These are phyloP conservation scores for Leccinellum rugosiceps DNA, from an alignment of 768 basidiomycete genomes.

Conservation along the genomic window DNA sequence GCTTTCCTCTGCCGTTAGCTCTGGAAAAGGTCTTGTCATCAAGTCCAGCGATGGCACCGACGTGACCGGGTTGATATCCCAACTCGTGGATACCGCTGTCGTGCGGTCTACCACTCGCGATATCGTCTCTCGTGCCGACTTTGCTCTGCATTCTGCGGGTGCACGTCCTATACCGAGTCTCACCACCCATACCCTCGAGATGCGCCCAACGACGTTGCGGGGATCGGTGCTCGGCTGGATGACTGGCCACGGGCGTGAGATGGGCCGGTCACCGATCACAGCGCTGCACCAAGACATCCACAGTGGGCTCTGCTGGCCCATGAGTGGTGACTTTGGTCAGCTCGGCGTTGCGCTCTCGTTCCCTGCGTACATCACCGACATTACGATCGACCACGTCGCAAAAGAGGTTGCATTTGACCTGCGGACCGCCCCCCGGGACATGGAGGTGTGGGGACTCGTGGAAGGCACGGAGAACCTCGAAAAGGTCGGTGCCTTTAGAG, in stretches of 20 bases:
- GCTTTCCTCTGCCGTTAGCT: constrained; percentile 43
- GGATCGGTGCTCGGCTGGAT: constrained; percentile 51
- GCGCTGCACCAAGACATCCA: constrained; percentile 85
- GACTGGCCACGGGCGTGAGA: constrained; percentile 57
- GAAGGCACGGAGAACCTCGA: constrained; percentile 71
- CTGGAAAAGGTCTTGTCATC: constrained; percentile 53
- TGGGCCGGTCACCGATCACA: constrained; percentile 80
- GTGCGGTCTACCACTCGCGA: constrained; percentile 68
- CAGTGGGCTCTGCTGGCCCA: constrained; percentile 92
- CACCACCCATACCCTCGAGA: constrained; percentile 76
- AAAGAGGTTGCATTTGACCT: constrained; percentile 79
- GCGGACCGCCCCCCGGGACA: constrained; percentile 74
- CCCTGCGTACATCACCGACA: constrained; percentile 50
- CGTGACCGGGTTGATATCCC: constrained; percentile 62
- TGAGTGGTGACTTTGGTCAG: constrained; percentile 73
- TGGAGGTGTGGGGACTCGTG: constrained; percentile 91
- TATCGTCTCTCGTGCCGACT: constrained; percentile 77
- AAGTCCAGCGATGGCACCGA: constrained; percentile 76
- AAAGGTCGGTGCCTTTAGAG: constrained; percentile 56
- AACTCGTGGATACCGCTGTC: constrained; percentile 76
- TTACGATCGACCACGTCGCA: constrained; percentile 88
- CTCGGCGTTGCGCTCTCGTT: constrained; percentile 77
- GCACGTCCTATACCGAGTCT: constrained; percentile 77
- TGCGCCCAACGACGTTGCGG: constrained; percentile 50
- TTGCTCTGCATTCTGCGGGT: constrained; percentile 80